Base-by-base conservation (phyloP, 805 yeast species). In the Suhomyces prunicola region DNA sequence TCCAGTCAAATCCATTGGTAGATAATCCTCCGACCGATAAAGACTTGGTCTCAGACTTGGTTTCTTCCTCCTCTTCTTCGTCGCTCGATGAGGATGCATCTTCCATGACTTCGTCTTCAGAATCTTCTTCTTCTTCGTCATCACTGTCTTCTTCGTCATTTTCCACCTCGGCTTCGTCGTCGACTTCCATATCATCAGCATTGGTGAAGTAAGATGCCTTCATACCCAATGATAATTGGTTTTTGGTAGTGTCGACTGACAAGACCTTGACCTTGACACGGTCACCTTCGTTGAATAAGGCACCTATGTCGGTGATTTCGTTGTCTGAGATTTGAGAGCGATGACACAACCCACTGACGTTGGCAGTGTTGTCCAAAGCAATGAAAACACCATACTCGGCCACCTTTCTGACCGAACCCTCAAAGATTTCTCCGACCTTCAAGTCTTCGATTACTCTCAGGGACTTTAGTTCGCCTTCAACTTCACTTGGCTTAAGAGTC, bases 1-100 rank as follows among this genome's bases (percentile, higher is more conserved):
- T 87, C 99, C 99, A 94, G 69, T 94, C 97, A 62, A 94, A 94
- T 3, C 96, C 96, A 61, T 84, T 85, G 40, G 96, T 86, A 17
- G 91, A 84, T 53, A 94, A 78, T 6, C 96, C 96, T 40, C 70
- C 74, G 23, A 74, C 47, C 2, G 58, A 56, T 5, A 54, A 52
- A 1, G 72, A 50, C 19, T 65, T 66, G 6, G 60, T 46, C 19
- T 54, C 29, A 7, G 53, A 22, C 39, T 49, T 15, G 19, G 23
- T 2, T 12, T 29, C 46, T 7, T 61, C 61, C 13, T 64, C 69
- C n/a, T 62, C 62, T 1, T 64, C 63, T 7, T 63, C 67, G 7
- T 63, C 72, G 42, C 65, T 65, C 6, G 62, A 65, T 9, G 63
- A 72, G 19, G 65, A 68, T 3, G 72, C 74, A 54, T 71, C 74